Conservation (phyloP, 345 rosid genomes). For the Citropsis articulata region DNA sequence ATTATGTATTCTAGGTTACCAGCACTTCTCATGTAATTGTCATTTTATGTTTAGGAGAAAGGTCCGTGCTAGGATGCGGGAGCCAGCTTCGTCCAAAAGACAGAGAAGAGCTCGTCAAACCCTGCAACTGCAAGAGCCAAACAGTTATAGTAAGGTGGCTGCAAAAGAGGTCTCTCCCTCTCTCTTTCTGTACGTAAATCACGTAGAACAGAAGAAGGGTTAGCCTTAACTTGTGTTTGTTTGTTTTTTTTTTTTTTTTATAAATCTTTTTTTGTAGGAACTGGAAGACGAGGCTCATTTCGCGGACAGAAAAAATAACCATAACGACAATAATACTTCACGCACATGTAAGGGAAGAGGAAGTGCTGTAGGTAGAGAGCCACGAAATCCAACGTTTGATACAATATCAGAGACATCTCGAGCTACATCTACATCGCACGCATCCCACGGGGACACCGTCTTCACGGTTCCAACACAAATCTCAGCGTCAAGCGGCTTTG, state of each 20-base stretch:
- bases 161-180: slow-evolving; percentile 34
- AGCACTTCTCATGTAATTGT: not conserved
- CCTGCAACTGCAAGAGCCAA: slow-evolving; percentile 36
- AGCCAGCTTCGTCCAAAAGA: slow-evolving; percentile 42
- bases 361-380: slow-evolving; percentile 8
- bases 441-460: slow-evolving; percentile 34
- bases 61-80: slow-evolving; percentile 39
- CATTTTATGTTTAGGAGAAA: slow-evolving; percentile 44
- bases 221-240: not conserved
- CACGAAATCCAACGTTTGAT: slow-evolving; percentile 25
- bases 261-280: slow-evolving; percentile 30
- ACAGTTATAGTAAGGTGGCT: slow-evolving; percentile 23
- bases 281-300: slow-evolving; percentile 22
- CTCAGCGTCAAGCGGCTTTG: slow-evolving; percentile 46
- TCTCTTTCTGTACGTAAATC: slow-evolving; percentile 1
- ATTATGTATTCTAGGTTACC: not conserved
- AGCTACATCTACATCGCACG: slow-evolving; percentile 24
- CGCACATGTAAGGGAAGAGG: slow-evolving; percentile 17
- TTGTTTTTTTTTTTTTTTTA: not conserved
- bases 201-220: not conserved
- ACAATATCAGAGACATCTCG: slow-evolving; percentile 30
- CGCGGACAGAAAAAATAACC: slow-evolving; percentile 14
- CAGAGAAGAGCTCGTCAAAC: slow-evolving; percentile 37
- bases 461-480: slow-evolving; percentile 39
- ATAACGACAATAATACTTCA: not conserved